Percentiles rank a stretch among this genome's conserved stretches.
phyloP scores from a whole-genome alignment of 768 basidiomycete genomes.

The Mycena olivaceomarginata region DNA sequence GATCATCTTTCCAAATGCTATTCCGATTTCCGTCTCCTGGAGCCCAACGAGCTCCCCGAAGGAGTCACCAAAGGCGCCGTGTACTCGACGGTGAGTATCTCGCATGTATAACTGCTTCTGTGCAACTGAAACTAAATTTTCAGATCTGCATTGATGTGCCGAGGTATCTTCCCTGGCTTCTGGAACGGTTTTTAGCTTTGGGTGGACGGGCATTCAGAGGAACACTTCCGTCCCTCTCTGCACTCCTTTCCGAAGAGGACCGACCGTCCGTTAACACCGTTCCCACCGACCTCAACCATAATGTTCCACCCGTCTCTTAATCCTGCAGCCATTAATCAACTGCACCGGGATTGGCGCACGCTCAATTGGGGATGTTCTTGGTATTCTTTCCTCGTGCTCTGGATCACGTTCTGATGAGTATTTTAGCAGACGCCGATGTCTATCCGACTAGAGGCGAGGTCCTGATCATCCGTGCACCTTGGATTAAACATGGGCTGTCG shows the following conservation, averaged over 20 bases:
- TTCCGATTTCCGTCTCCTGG: conserved; percentile 28
- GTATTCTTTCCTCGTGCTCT: conserved; percentile 50
- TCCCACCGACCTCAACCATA: conserved; percentile 17
- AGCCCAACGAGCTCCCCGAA: conserved; percentile 35
- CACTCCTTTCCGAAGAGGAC: conserved; percentile 30
- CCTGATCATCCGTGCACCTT: conserved; percentile 71
- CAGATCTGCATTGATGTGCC: conserved; percentile 39
- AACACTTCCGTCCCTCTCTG: conserved; percentile 38
- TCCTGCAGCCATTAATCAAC: conserved; percentile 40
- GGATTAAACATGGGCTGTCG: conserved; percentile 49
- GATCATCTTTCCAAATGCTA: conserved; percentile 36
- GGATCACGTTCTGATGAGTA: neutral
- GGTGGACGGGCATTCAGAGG: conserved; percentile 39
- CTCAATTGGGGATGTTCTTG: conserved; percentile 76
- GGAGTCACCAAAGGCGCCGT: conserved; percentile 25
- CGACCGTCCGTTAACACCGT: conserved; percentile 23
- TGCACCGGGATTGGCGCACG: conserved; percentile 61
- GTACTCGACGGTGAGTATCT: conserved; percentile 24
- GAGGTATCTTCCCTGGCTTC: conserved; percentile 32
- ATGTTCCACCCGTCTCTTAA: conserved; percentile 6
- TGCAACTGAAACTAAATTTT: neutral
- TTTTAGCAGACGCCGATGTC: conserved; percentile 44
- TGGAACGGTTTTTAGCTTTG: conserved; percentile 28
- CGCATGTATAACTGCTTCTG: neutral
- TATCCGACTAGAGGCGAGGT: conserved; percentile 80